These are phyloP conservation scores for Cyberlindnera euphorbiae DNA, from an alignment of 805 yeast genomes.

Conservation along the genomic window DNA sequence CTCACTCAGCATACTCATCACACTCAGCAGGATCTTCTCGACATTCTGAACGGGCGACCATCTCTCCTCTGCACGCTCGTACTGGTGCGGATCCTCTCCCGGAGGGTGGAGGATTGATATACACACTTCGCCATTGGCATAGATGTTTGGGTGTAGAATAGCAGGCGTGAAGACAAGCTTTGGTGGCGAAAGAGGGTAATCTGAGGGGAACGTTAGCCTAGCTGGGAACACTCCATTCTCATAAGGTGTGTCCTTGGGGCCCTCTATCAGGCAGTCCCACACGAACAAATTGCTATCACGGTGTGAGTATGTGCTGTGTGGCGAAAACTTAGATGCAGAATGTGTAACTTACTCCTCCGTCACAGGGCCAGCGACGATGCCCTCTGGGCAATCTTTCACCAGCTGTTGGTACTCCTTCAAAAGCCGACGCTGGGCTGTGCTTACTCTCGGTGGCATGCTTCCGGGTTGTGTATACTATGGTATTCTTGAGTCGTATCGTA, in stretches of 20 bases:
- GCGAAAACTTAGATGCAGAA: not conserved
- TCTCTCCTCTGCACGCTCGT: conserved; percentile 91
- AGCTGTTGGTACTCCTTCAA: conserved; percentile 88
- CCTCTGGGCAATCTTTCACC: conserved; percentile 85
- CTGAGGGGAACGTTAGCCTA: conserved; percentile 62
- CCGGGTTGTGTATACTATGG: not conserved
- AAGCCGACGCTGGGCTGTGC: conserved; percentile 81
- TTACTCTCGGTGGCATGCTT: conserved; percentile 26
- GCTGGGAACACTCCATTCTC: conserved; percentile 90
- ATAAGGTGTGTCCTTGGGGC: conserved; percentile 80
- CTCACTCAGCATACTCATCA: conserved; percentile 93
- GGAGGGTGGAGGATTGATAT: conserved; percentile 94
- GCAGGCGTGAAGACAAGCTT: conserved; percentile 71
- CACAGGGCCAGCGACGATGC: conserved; percentile 90
- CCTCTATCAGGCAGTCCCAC: conserved; percentile 84
- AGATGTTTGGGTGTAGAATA: conserved; percentile 88
- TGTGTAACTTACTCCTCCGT: conserved; percentile 55
- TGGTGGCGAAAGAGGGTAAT: conserved; percentile 84
- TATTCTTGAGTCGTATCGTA: no score
- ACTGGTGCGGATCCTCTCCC: conserved; percentile 95
- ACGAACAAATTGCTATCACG: conserved; percentile 46
- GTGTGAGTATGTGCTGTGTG: conserved; percentile 2
- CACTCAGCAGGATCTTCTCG: conserved; percentile 91
- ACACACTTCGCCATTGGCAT: conserved; percentile 93
- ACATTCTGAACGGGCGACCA: conserved; percentile 98